Conservation (phyloP, 2,329 filamentous ascomycete genomes). For the Aspergillus fischeri region DNA sequence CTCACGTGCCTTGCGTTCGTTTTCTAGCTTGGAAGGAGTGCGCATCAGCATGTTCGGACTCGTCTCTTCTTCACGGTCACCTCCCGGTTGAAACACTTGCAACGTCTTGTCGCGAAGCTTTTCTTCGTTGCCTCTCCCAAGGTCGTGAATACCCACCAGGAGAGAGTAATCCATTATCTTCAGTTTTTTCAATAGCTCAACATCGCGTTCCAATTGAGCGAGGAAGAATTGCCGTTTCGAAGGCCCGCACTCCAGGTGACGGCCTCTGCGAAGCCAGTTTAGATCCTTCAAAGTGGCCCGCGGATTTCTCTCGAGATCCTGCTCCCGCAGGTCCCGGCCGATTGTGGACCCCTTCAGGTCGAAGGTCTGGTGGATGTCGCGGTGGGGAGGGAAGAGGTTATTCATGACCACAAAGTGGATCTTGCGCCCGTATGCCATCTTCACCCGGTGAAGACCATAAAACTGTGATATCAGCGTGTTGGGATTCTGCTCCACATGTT, state of each 20-base stretch:
- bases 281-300: constrained; percentile 92
- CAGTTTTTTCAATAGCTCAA: constrained; percentile 76
- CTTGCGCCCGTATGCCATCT: constrained; percentile 96
- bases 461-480: constrained; percentile 97
- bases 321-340: constrained; percentile 85
- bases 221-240: constrained; percentile 85
- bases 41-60: constrained; percentile 68
- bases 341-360: constrained; percentile 96
- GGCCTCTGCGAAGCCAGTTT: constrained; percentile 86
- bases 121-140: constrained; percentile 88
- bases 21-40: constrained; percentile 92
- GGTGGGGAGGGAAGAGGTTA: constrained; percentile 94
- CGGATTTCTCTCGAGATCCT: constrained; percentile 81
- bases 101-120: constrained; percentile 86
- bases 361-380: constrained; percentile 95
- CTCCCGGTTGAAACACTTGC: constrained; percentile 88
- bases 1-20: constrained; percentile 82
- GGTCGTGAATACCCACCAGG: constrained; percentile 88
- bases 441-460: constrained; percentile 93
- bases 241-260: constrained; percentile 82
- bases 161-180: constrained; percentile 99
- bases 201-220: constrained; percentile 82
- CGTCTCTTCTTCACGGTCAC: constrained; percentile 61
- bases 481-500: constrained; percentile 86
- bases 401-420: constrained; percentile 99